Evolutionary conservation across 2,329 filamentous ascomycete species (phyloP).

Genomic region (Arachnomyces sp.): DNA sequence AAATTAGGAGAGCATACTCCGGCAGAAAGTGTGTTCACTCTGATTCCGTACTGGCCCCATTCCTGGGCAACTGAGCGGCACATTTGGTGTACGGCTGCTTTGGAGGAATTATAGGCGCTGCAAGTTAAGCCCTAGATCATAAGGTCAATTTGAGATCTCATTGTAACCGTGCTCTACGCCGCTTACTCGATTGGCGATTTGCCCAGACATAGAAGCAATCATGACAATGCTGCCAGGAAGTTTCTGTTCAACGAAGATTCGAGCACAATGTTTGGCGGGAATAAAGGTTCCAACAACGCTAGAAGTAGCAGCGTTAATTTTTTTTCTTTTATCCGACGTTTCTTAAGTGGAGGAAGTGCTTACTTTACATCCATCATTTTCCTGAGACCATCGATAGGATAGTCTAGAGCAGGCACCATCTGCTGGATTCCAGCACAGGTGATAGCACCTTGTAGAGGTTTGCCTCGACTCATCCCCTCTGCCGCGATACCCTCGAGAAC

Average conservation of each 20-base stretch:
- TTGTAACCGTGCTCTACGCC: no score
- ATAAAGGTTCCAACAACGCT: slow-evolving; percentile 29
- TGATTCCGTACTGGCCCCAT: slow-evolving; percentile 56
- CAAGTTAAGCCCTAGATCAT: slow-evolving; percentile 51
- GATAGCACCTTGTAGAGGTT: slow-evolving; percentile 21
- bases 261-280: slow-evolving; percentile 25
- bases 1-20: slow-evolving; percentile 38
- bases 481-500: slow-evolving; percentile 32
- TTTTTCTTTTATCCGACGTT: no score
- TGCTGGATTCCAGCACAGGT: slow-evolving; percentile 46
- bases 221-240: slow-evolving; percentile 56
- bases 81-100: slow-evolving; percentile 43
- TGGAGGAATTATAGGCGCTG: slow-evolving; percentile 50
- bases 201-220: slow-evolving; percentile 64
- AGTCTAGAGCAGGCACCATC: slow-evolving; percentile 41
- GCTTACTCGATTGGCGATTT: slow-evolving; percentile 52
- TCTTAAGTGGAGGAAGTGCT: no score
- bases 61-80: slow-evolving; percentile 43
- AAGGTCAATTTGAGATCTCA: no score
- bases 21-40: slow-evolving; percentile 73
- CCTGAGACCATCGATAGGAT: slow-evolving; percentile 30
- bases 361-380: slow-evolving; percentile 28
- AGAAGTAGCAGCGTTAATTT: neutral
- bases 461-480: slow-evolving; percentile 5
- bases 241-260: slow-evolving; percentile 49